Base-by-base conservation (phyloP, 108 stramenopile genomes). In the Fragilaria radians region DNA sequence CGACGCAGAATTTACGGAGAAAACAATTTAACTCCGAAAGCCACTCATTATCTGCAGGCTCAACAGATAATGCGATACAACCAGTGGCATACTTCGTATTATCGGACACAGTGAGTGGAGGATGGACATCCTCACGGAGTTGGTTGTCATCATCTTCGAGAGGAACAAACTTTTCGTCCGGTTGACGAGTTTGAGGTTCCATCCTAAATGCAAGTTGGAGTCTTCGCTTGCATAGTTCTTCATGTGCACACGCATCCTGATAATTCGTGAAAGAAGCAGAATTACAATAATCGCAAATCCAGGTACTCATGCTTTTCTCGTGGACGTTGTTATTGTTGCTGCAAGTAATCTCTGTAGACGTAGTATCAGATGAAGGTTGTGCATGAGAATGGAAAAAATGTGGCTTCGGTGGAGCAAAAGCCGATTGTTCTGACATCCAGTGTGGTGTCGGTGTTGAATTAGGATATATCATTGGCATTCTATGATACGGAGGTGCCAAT, bases 221-320 rank as follows among this genome's bases (percentile, higher is more conserved):
- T 19, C 23, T n/a, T 11, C 2, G 32, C 28, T 63, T 65, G 55
- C 83, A 84, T 32, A 52, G 31, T 36, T 66, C 69, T 59, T 84
- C 83, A 67, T 84, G 83, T n/a, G 54, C 57, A 56, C 79, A 80
- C 0, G 83, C 83, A 49, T 75, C 77, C 50, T 80, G 70, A 30
- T 73, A 84, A 5, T 73, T 64, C 4, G 61, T n/a, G 65, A 84
- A 84, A 2, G 83, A 55, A 9, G 77, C 75, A 5, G 63, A 62
- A 32, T 78, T 77, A 61, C 83, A 84, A 46, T 53, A 80, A 52
- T 84, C 83, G 51, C 83, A 84, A 28, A 79, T 66, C 83, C 83
- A 84, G 24, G 2, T 42, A 14, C 14, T 42, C 36, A n/a, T n/a
- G n/a, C n/a, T n/a, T n/a, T n/a, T n/a, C n/a, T n/a, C n/a, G n/a